Evolutionary conservation across 345 rosid genomes (phyloP).

Genomic region (Diplotaxis tenuifolia): DNA sequence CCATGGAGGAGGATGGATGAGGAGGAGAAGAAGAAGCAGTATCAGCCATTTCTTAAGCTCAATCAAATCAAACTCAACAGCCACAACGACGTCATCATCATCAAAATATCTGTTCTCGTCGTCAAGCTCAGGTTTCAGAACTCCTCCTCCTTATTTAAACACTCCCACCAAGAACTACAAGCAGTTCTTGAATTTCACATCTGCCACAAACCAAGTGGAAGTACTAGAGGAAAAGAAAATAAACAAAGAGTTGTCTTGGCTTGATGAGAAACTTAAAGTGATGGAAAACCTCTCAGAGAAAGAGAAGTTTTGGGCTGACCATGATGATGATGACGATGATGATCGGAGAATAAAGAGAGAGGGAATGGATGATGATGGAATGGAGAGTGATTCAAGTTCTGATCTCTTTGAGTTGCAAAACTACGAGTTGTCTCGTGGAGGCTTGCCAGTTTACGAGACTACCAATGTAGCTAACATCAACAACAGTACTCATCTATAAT

Average conservation of each 20-base stretch:
- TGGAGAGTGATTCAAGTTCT: conserved; percentile 92
- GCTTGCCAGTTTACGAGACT: conserved; percentile 88
- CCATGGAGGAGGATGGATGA: conserved; percentile 39
- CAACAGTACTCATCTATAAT: conserved; percentile 59
- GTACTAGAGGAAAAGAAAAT: conserved; percentile 34
- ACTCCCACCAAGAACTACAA: conserved; percentile 61
- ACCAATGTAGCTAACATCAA: conserved; percentile 70
- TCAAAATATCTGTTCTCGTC: conserved; percentile 60
- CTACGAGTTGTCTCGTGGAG: conserved; percentile 73
- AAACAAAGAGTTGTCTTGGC: conserved; percentile 36
- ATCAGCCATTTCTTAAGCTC: conserved; percentile 79
- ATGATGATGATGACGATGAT: conserved; percentile 29
- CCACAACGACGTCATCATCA: conserved; percentile 31
- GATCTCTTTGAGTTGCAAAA: conserved; percentile 89
- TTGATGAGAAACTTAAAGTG: conserved; percentile 42
- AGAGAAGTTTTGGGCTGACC: conserved; percentile 34
- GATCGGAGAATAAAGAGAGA: conserved; percentile 30
- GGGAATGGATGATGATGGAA: conserved; percentile 52
- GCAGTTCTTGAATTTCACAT: conserved; percentile 48
- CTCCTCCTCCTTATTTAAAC: conserved; percentile 62
- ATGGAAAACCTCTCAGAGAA: conserved; percentile 37
- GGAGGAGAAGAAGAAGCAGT: conserved; percentile 86
- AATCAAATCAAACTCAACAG: conserved; percentile 40
- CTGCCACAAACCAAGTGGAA: conserved; percentile 51
- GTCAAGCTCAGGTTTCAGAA: conserved; percentile 68